These are phyloP conservation scores for Pezicula radicicola DNA, from an alignment of 2,329 filamentous ascomycete genomes.

Conservation along the genomic window DNA sequence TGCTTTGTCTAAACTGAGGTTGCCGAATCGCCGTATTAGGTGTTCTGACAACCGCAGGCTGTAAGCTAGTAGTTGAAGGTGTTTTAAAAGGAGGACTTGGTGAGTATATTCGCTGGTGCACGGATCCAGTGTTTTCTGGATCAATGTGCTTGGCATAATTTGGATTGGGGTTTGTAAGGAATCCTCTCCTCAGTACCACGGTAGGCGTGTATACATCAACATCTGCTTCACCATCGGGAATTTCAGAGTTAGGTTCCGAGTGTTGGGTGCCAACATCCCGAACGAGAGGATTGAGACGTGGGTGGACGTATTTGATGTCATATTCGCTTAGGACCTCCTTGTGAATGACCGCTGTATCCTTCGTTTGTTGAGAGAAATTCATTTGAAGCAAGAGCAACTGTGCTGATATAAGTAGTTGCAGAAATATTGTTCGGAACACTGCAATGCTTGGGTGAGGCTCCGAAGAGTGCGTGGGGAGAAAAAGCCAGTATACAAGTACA, in stretches of 20 bases:
- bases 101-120: conserved; percentile 30
- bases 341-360: conserved; percentile 80
- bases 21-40: conserved; percentile 45
- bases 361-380: conserved; percentile 78
- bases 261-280: conserved; percentile 79
- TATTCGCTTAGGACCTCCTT: conserved; percentile 94
- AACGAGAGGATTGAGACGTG: conserved; percentile 77
- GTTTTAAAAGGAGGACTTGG: conserved; percentile 32
- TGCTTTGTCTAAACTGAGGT: conserved; percentile 47
- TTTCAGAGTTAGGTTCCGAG: conserved; percentile 31
- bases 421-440: conserved; percentile 75
- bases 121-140: conserved; percentile 49
- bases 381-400: conserved; percentile 74
- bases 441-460: conserved; percentile 84
- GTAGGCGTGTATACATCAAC: conserved; percentile 61
- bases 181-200: conserved; percentile 68
- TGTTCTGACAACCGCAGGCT: conserved; percentile 31
- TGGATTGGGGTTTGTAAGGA: conserved; percentile 79
- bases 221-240: conserved; percentile 29
- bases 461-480: conserved; percentile 72
- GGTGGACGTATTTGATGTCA: conserved; percentile 92
- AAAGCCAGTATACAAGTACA: conserved; percentile 84
- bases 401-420: conserved; percentile 71
- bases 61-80: conserved; percentile 13
- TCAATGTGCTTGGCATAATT: conserved; percentile 74